phyloP scores from a whole-genome alignment of 148 eudicot genomes.

The Bassia scoparia region DNA sequence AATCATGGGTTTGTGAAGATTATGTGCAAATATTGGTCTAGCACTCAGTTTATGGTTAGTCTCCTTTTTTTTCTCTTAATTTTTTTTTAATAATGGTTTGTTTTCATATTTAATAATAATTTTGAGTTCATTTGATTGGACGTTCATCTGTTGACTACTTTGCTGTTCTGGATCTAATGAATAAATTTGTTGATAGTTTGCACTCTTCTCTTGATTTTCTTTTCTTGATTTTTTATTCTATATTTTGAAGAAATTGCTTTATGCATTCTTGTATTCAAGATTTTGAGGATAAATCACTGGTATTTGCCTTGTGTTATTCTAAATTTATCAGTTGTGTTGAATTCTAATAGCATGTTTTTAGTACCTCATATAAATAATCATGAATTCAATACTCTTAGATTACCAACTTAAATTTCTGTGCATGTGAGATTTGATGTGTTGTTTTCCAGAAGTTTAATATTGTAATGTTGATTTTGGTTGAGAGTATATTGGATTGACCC shows the following conservation, averaged over 20 bases:
- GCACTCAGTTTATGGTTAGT: slow-evolving; percentile 21
- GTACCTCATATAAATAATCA: background rate
- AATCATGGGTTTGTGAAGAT: slow-evolving; percentile 27
- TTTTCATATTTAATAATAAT: background rate
- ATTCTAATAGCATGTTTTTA: slow-evolving; percentile 1
- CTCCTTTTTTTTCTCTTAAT: background rate
- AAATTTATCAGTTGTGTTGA: background rate
- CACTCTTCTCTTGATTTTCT: background rate
- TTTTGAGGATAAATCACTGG: background rate
- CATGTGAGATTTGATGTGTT: slow-evolving; percentile 20
- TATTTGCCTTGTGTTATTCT: slow-evolving; percentile 17
- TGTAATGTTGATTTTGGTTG: background rate
- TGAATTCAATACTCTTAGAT: background rate
- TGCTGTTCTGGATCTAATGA: slow-evolving; percentile 24
- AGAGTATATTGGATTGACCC: background rate
- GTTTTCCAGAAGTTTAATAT: background rate
- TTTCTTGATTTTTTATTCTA: background rate
- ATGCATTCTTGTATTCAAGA: slow-evolving; percentile 2
- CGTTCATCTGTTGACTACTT: slow-evolving; percentile 25
- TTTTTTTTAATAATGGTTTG: background rate
- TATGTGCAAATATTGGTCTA: slow-evolving; percentile 12
- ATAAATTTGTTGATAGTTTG: background rate
- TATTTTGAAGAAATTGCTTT: background rate
- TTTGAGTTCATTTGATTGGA: slow-evolving; percentile 22
- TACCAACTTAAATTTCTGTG: background rate